Conservation (phyloP, 2,329 filamentous ascomycete species). For the Stachybotrys chartarum region DNA sequence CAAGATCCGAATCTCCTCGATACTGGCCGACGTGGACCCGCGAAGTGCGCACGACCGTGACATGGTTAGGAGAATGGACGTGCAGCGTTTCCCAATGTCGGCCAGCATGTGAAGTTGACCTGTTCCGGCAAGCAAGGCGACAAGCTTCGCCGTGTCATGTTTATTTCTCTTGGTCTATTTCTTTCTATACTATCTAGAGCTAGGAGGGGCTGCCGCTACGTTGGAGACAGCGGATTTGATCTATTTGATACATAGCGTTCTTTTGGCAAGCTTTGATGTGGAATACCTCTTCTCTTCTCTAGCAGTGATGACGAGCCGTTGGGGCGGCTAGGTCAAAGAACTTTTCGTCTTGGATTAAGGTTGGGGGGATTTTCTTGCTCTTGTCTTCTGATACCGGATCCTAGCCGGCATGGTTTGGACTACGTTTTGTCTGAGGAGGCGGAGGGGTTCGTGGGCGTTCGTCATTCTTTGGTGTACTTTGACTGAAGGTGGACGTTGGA, state of each 20-base stretch:
- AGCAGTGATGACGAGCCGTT: not conserved
- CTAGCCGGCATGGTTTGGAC: not conserved
- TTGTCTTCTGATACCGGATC: not conserved
- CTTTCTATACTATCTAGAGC: not conserved
- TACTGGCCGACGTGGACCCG: constrained; percentile 52
- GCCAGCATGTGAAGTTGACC: not conserved
- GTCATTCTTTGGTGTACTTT: not conserved
- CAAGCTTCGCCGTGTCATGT: not conserved
- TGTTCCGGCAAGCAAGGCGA: not conserved
- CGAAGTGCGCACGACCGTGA: constrained; percentile 51
- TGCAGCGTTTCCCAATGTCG: constrained; percentile 33
- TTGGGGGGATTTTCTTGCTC: not conserved
- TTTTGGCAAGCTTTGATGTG: not conserved
- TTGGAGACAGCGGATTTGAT: not conserved
- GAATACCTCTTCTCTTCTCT: not conserved
- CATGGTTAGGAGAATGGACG: constrained; percentile 48
- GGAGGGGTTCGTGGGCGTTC: not conserved
- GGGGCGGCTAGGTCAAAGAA: not conserved
- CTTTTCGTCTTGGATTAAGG: not conserved
- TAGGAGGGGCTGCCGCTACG: not conserved
- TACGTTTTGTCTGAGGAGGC: not conserved
- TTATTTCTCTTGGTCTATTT: not conserved
- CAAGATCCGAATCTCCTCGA: constrained; percentile 56
- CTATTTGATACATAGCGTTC: not conserved
- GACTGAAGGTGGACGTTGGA: not conserved